A percentile compares a stretch with the other conserved stretches of the same genome.
These are phyloP conservation scores for Mycogone perniciosa DNA, from an alignment of 2,329 filamentous ascomycete genomes.

Conservation along the genomic window DNA sequence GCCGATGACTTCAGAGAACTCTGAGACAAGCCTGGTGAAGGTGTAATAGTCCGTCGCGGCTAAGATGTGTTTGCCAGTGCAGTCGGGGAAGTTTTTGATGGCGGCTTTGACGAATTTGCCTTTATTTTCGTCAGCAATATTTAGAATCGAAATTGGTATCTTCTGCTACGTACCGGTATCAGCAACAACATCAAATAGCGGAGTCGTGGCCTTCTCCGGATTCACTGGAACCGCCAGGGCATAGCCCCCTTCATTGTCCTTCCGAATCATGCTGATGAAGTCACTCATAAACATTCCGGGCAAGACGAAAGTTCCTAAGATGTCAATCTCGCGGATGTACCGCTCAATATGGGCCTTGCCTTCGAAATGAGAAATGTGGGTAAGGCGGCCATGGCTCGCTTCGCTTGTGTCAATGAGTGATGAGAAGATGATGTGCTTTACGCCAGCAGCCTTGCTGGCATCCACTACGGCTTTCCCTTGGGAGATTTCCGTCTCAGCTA, in stretches of 20 bases:
- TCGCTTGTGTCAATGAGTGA: slow-evolving; percentile 36
- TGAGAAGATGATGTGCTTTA: slow-evolving; percentile 42
- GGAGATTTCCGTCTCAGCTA: slow-evolving; percentile 30
- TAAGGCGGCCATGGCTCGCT: slow-evolving; percentile 30
- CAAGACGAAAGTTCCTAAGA: slow-evolving; percentile 46
- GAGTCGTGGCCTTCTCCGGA: slow-evolving; percentile 27
- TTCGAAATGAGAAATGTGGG: slow-evolving; percentile 46
- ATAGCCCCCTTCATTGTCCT: slow-evolving; percentile 25
- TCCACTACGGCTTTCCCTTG: slow-evolving; percentile 43
- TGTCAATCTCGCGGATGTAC: slow-evolving; percentile 45
- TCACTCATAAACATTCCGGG: slow-evolving; percentile 53
- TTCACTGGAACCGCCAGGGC: slow-evolving; percentile 23
- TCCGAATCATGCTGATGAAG: slow-evolving; percentile 22
- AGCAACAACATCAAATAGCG: slow-evolving; percentile 30
- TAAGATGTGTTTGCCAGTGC: slow-evolving; percentile 28
- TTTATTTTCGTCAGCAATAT: slow-evolving; percentile 6
- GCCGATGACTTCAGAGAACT: slow-evolving; percentile 30
- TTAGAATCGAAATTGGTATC: not conserved
- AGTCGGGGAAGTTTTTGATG: slow-evolving; percentile 22
- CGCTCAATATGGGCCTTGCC: slow-evolving; percentile 48
- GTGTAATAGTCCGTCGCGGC: slow-evolving; percentile 33
- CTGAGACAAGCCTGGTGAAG: slow-evolving; percentile 25
- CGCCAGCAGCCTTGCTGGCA: slow-evolving; percentile 36
- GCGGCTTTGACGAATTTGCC: slow-evolving; percentile 31
- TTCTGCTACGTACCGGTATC: slow-evolving; percentile 35